Percentiles rank a stretch among this genome's conserved stretches.
Evolutionary conservation across 2,329 filamentous ascomycete genomes (phyloP).

Genomic region (Chaetomiaceae sp.): DNA sequence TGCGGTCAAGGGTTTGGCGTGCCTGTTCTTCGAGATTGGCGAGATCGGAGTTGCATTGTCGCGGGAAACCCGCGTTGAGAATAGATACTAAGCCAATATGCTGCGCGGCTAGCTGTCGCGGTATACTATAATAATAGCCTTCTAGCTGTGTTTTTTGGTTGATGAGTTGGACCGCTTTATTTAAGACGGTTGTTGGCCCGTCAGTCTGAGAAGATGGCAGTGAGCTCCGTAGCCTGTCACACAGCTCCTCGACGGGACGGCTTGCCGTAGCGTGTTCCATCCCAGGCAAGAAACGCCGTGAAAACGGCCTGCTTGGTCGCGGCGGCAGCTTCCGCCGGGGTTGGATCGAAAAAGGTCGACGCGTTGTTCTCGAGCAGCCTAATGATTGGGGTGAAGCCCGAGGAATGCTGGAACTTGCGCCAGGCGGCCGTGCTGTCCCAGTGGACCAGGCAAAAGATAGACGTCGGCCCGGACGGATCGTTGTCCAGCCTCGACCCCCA

Average conservation of each 20-base stretch:
- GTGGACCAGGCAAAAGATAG: constrained; percentile 7
- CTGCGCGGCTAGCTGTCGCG: not conserved
- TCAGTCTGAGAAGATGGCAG: not conserved
- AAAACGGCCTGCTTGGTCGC: constrained; percentile 2
- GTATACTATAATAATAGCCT: not conserved
- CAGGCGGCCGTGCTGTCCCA: constrained; percentile 11
- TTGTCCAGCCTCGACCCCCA: not conserved
- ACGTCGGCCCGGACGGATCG: not conserved
- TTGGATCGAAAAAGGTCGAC: constrained; percentile 2
- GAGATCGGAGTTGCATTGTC: constrained; percentile 6
- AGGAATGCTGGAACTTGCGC: constrained; percentile 7
- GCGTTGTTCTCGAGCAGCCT: constrained; percentile 10
- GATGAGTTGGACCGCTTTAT: constrained; percentile 2
- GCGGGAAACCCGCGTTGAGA: not conserved
- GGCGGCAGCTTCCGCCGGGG: constrained; percentile 2
- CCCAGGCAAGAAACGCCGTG: constrained; percentile 11
- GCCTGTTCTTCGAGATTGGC: not conserved
- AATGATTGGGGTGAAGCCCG: constrained; percentile 6
- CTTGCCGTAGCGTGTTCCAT: constrained; percentile 5
- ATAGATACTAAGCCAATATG: not conserved
- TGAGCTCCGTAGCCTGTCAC: not conserved
- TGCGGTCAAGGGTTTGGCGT: not conserved
- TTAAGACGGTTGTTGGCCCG: not conserved
- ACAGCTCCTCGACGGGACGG: constrained; percentile 3
- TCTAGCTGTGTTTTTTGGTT: not conserved